Conservation (phyloP, 2,329 filamentous ascomycete genomes). For the Fusarium sacchari region DNA sequence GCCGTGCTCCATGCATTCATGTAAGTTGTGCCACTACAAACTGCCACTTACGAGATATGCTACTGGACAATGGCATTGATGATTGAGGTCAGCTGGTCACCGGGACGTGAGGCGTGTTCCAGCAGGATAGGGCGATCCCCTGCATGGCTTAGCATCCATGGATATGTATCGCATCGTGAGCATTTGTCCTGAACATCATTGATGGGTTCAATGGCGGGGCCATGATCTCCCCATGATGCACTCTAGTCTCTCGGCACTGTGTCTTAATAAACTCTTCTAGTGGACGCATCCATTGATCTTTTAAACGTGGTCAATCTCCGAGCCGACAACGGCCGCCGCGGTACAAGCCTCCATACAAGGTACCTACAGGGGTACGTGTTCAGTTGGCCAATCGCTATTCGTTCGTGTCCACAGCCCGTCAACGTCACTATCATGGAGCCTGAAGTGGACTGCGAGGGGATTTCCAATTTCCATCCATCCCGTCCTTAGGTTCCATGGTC, state of each 20-base stretch:
- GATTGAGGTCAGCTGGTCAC: constrained; percentile 35
- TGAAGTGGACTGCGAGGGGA: constrained; percentile 28
- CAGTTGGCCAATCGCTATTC: constrained; percentile 33
- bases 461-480: constrained; percentile 21
- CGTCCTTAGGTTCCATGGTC: too few species aligned
- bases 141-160: constrained; percentile 29
- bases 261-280: constrained; percentile 10
- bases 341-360: too few species aligned
- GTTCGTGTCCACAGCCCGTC: constrained; percentile 31
- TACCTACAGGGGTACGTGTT: constrained; percentile 14
- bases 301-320: constrained; percentile 23
- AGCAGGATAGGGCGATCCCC: constrained; percentile 19
- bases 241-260: too few species aligned
- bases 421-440: constrained; percentile 21
- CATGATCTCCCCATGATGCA: constrained; percentile 21
- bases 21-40: constrained; percentile 36
- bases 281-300: constrained; percentile 1
- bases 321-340: constrained; percentile 26
- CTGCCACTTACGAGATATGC: constrained; percentile 12
- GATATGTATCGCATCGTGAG: constrained; percentile 8
- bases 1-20: constrained; percentile 22
- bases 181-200: constrained; percentile 15
- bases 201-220: constrained; percentile 10
- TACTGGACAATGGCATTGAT: constrained; percentile 21
- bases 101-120: constrained; percentile 25